Conservation (phyloP, 805 yeast species). For the Saturnispora serradocipensis region DNA sequence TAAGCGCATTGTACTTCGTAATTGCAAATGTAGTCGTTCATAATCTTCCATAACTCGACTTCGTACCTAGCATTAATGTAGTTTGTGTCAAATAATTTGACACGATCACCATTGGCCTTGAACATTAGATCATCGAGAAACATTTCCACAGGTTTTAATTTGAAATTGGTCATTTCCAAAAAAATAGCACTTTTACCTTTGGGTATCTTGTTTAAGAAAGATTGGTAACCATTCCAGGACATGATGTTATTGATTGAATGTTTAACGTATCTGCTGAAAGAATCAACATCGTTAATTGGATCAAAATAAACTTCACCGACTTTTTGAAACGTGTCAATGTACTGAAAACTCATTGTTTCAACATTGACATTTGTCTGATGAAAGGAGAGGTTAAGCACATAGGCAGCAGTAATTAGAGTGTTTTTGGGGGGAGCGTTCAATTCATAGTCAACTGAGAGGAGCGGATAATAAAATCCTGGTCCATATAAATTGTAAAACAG, state of each 20-base stretch:
- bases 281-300: conserved; percentile 34
- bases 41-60: conserved; percentile 23
- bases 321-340: conserved; percentile 30
- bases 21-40: conserved; percentile 27
- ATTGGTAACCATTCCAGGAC: conserved; percentile 13
- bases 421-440: conserved; percentile 41
- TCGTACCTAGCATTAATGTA: conserved; percentile 19
- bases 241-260: conserved; percentile 15
- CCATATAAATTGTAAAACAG: conserved; percentile 44
- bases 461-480: conserved; percentile 31
- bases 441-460: conserved; percentile 27
- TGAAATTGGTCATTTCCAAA: conserved; percentile 27
- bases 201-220: conserved; percentile 17
- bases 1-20: conserved; percentile 22
- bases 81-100: conserved; percentile 20
- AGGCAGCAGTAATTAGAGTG: conserved; percentile 43
- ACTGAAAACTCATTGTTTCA: conserved; percentile 41
- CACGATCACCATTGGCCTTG: conserved; percentile 27
- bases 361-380: conserved; percentile 40
- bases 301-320: conserved; percentile 48
- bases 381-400: conserved; percentile 31
- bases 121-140: conserved; percentile 19
- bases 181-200: conserved; percentile 23
- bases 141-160: conserved; percentile 26
- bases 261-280: conserved; percentile 18